A percentile compares a stretch with the other conserved stretches of the same genome.
Conservation (phyloP, 192 early-diverging fungal genomes). For the Backusella luteola region DNA sequence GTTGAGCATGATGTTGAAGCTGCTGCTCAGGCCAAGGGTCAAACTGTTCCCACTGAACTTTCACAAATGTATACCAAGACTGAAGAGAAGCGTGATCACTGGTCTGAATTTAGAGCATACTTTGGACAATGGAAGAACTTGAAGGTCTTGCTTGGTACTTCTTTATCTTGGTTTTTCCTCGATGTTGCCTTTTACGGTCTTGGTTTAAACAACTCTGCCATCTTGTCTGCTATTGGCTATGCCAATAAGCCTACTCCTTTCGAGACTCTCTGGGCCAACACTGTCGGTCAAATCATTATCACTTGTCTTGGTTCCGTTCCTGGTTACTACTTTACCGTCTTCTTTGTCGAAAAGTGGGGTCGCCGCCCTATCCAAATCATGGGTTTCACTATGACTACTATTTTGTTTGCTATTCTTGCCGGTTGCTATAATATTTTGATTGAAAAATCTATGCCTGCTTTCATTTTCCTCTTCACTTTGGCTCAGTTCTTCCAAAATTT, state of each 20-base stretch:
- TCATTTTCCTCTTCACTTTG: conserved; percentile 53
- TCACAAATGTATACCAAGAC: conserved; percentile 47
- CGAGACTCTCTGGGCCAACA: conserved; percentile 60
- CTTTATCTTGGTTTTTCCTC: conserved; percentile 76
- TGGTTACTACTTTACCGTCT: conserved; percentile 88
- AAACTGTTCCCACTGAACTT: conserved; percentile 22
- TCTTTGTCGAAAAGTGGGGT: conserved; percentile 77
- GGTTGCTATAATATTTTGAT: conserved; percentile 61
- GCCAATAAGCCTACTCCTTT: conserved; percentile 37
- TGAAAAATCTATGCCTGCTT: conserved; percentile 46
- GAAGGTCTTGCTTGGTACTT: conserved; percentile 76
- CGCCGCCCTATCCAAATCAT: conserved; percentile 88
- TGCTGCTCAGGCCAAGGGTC: conserved; percentile 46
- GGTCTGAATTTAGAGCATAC: conserved; percentile 63
- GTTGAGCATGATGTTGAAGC: conserved; percentile 50
- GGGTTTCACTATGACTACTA: conserved; percentile 75
- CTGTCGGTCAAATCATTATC: conserved; percentile 89
- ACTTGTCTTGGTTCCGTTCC: conserved; percentile 79
- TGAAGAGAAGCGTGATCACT: conserved; percentile 45
- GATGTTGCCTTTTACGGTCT: conserved; percentile 81
- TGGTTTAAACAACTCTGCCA: conserved; percentile 68
- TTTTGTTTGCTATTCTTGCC: conserved; percentile 69
- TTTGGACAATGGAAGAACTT: conserved; percentile 80
- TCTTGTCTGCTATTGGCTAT: conserved; percentile 75
- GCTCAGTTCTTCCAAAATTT: conserved; percentile 75